A percentile compares a stretch with the other conserved stretches of the same genome.
Evolutionary conservation across 2,329 filamentous ascomycete genomes (phyloP).

Genomic region (Cladosporium sp.): DNA sequence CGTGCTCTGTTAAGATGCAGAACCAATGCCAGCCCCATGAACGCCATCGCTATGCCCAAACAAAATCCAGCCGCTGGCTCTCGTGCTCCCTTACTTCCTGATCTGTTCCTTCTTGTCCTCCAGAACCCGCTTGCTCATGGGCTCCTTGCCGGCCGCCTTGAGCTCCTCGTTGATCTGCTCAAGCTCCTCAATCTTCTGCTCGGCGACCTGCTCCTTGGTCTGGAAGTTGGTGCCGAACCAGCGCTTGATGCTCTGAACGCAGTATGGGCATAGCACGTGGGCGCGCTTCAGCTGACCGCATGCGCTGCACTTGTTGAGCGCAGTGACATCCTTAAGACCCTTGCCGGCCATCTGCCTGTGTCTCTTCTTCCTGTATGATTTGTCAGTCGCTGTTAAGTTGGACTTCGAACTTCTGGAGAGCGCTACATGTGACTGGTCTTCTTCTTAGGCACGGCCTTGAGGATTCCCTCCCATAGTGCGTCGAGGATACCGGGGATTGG

Average conservation of each 20-base stretch:
- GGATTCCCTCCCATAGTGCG: slow-evolving; percentile 88
- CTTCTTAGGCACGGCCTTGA: slow-evolving; percentile 95
- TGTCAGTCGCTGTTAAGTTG: neutral
- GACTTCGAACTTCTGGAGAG: neutral
- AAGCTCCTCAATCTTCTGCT: slow-evolving; percentile 27
- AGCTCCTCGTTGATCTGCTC: slow-evolving; percentile 32
- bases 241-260: slow-evolving; percentile 64
- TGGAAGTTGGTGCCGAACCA: slow-evolving; percentile 42
- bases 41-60: slow-evolving; percentile 22
- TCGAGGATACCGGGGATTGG: slow-evolving; percentile 71
- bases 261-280: slow-evolving; percentile 85
- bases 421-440: slow-evolving; percentile 86
- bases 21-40: slow-evolving; percentile 9
- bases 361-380: slow-evolving; percentile 67
- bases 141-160: slow-evolving; percentile 28
- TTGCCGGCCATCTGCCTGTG: slow-evolving; percentile 95
- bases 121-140: slow-evolving; percentile 25
- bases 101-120: slow-evolving; percentile 28
- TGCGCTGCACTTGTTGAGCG: slow-evolving; percentile 82
- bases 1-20: slow-evolving; percentile 11
- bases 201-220: slow-evolving; percentile 31
- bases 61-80: slow-evolving; percentile 14
- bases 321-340: slow-evolving; percentile 85
- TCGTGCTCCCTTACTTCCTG: slow-evolving; percentile 26
- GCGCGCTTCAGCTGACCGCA: slow-evolving; percentile 87